Base-by-base conservation (phyloP, 495 filamentous ascomycete genomes). In the Penicillium paradoxum region DNA sequence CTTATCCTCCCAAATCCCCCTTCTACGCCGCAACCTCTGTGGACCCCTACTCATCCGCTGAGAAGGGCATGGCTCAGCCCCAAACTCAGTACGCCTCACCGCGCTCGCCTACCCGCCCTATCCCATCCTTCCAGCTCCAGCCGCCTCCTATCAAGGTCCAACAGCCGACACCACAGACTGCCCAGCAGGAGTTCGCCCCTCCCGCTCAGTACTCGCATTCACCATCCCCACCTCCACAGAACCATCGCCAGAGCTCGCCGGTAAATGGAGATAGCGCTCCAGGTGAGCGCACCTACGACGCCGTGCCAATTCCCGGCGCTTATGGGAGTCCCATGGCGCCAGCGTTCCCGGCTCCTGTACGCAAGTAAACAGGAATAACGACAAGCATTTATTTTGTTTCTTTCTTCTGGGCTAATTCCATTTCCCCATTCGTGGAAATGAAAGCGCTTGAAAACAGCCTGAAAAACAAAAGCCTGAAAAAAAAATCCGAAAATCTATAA, bases 91-190 rank as follows among this genome's bases (percentile, higher is more conserved):
- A 75, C 48, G 73, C 78, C 32, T 71, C 68, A 65, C 81, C 70
- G 44, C 73, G 45, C 50, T 72, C 70, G 46, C 79, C 64, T 65
- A 83, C 82, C 44, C 67, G 68, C 53, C 61, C 66, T 3, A 60
- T 59, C 13, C 75, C 83, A 0, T 77, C 85, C 15, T 95, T 97
- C 79, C 84, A 86, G 57, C 83, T 97, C 9, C 88, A 95, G 71
- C 73, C 91, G 17, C 89, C 91, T 25, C 91, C 91, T 0, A 81
- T 80, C 65, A 86, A 84, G 58, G 81, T 90, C 37, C 87, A 88
- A 58, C 76, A 82, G 45, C 83, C 90, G 22, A 91, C 84, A 17
- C 88, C 89, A n/a, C 82, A 82, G 66, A 54, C 79, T 36, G 68
- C 71, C 30, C 84, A 87, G 59, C 71, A 70, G 37, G 80, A 73